Percentiles rank a stretch among this genome's conserved stretches.
Evolutionary conservation across 495 filamentous ascomycete species (phyloP).

Genomic region (Podospora pseudoanserina): DNA sequence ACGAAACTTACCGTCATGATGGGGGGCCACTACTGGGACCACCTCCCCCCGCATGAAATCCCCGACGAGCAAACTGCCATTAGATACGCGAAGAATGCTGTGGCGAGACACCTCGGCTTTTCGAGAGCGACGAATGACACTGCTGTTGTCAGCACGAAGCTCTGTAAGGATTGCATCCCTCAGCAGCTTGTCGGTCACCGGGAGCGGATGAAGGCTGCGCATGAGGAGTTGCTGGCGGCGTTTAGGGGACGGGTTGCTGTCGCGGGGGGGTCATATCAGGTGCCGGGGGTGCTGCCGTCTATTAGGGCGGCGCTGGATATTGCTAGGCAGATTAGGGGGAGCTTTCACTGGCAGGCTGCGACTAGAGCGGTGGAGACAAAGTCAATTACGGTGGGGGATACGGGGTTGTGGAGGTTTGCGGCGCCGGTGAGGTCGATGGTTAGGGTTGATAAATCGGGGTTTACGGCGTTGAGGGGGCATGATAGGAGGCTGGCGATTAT

Average conservation of each 20-base stretch:
- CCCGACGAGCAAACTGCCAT: conserved; percentile 62
- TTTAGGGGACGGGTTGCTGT: conserved; percentile 67
- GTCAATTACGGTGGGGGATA: conserved; percentile 28
- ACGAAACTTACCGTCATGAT: conserved; percentile 95
- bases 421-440: background rate
- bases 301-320: conserved; percentile 42
- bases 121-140: conserved; percentile 44
- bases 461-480: no score
- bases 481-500: no score
- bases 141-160: conserved; percentile 50
- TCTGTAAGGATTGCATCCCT: conserved; percentile 80
- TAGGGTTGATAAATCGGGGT: background rate
- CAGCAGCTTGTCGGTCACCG: conserved; percentile 82
- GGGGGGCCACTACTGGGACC: conserved; percentile 90
- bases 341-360: background rate
- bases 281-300: conserved; percentile 36
- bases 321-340: conserved; percentile 6
- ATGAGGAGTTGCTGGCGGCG: conserved; percentile 48
- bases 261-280: conserved; percentile 72
- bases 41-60: conserved; percentile 42
- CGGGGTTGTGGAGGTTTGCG: conserved; percentile 35
- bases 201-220: conserved; percentile 55
- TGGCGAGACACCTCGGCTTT: conserved; percentile 73
- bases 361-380: background rate
- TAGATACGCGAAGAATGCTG: conserved; percentile 60